Percentiles rank a stretch among this genome's conserved stretches.
phyloP scores from a whole-genome alignment of 2,329 filamentous ascomycete species.

The Malbranchea cinnamomea region DNA sequence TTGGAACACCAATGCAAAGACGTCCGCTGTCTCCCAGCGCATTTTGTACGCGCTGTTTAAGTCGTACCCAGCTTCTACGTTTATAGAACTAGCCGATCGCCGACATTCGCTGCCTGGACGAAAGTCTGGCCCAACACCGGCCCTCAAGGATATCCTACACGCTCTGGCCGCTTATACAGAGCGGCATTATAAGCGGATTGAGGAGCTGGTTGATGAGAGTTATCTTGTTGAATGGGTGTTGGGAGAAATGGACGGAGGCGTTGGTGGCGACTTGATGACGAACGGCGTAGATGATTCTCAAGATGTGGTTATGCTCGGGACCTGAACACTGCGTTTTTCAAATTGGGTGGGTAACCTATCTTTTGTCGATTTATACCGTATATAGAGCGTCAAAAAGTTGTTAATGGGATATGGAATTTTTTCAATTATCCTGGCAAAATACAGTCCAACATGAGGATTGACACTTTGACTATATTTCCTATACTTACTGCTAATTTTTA shows the following conservation, averaged over 20 bases:
- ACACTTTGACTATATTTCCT: too few species aligned
- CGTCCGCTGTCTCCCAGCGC: conserved; percentile 69
- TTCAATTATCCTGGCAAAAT: too few species aligned
- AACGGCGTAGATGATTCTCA: conserved; percentile 18
- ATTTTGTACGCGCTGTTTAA: conserved; percentile 67
- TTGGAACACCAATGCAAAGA: conserved; percentile 94
- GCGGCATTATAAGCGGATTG: conserved; percentile 76
- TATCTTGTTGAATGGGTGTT: conserved; percentile 89
- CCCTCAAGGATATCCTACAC: conserved; percentile 68
- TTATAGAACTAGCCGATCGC: conserved; percentile 49
- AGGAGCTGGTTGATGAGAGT: conserved; percentile 85
- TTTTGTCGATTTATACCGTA: too few species aligned
- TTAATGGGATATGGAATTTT: too few species aligned
- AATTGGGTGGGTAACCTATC: conserved; percentile 5
- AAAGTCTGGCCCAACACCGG: conserved; percentile 24
- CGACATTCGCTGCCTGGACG: conserved; percentile 11
- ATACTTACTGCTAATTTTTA: too few species aligned
- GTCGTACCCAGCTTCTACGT: conserved; percentile 62
- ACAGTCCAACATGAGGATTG: too few species aligned
- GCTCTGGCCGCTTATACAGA: conserved; percentile 86
- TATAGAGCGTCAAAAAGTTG: too few species aligned
- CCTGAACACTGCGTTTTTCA: conserved; percentile 11
- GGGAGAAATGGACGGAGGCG: conserved; percentile 72
- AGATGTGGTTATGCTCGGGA: conserved; percentile 26
- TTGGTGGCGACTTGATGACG: conserved; percentile 15